Evolutionary conservation across 257 asterid genomes (phyloP), one percentile per base, ranked within the genome.

Genomic region (Anisodus acutangulus): DNA sequence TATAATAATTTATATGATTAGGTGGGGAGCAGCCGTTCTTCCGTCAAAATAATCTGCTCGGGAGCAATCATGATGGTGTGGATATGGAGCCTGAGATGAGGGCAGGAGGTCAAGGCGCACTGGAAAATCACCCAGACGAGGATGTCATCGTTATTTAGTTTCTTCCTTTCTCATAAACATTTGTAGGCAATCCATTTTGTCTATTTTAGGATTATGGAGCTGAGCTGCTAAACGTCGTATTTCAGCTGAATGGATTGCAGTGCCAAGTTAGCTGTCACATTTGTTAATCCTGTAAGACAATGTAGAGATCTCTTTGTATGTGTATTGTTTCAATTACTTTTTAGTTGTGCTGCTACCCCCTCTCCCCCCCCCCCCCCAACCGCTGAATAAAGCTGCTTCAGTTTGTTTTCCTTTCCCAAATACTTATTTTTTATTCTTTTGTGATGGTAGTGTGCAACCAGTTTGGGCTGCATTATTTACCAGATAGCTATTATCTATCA

Each of bases 11-110:
- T 69, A 15, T 67, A 64, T 64, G 22, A 49, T 22, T 54, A 92
- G 95, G 91, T 47, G 91, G 89, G 17, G 94, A 93, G 83, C 92
- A 54, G 19, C 93, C 85, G 9, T 62, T 53, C 41, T 76, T 45
- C 79, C 88, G 51, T 47, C 85, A 84, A 53, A 49, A 64, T 6
- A 4, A 49, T 76, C 22, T 31, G n/a, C 63, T 12, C 16, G 81
- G 62, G 63, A 76, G 47, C 84, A 66, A 82, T 66, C 51, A 49
- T 54, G 58, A 15, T 78, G 85, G 86, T 57, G 87, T 43, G 19
- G 83, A 83, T 86, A 87, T 59, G 72, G 89, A 85, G 67, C 80
- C 78, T n/a, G 91, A 87, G 69, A 60, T 82, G 80, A 85, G 88
- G 26, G 86, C 85, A 31, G 85, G 89, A 80, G 89, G 88, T 66